Evolutionary conservation across 129 eudicot species (phyloP).

Genomic region (Artemisia tridentata): DNA sequence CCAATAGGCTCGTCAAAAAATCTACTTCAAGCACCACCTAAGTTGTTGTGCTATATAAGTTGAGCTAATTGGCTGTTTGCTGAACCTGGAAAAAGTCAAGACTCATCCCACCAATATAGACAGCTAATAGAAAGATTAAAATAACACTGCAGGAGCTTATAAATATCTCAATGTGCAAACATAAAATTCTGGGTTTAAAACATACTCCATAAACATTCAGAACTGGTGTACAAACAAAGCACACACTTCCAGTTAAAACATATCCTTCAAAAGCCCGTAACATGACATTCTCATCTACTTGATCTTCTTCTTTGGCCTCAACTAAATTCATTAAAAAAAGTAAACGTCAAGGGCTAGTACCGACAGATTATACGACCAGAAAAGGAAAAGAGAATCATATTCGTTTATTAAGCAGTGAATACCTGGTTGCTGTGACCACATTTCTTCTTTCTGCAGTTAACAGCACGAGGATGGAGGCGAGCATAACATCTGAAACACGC

Average conservation of each 20-base stretch:
- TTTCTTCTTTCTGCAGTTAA: constrained; percentile 62
- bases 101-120: too few species aligned
- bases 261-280: not conserved
- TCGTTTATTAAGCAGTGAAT: not conserved
- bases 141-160: not conserved
- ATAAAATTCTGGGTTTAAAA: not conserved
- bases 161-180: not conserved
- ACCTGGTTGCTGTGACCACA: constrained; percentile 69
- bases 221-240: not conserved
- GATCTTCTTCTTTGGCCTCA: constrained; percentile 74
- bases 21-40: too few species aligned
- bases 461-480: constrained; percentile 62
- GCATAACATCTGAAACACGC: constrained; percentile 39
- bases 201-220: constrained; percentile 12
- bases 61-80: too few species aligned
- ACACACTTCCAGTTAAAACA: not conserved
- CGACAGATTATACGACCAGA: not conserved
- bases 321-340: constrained; percentile 24
- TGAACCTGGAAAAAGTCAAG: too few species aligned
- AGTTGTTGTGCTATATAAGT: too few species aligned
- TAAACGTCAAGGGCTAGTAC: not conserved
- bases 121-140: too few species aligned
- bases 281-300: constrained; percentile 22
- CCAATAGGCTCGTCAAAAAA: too few species aligned
- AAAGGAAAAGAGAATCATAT: not conserved